These are phyloP conservation scores for Spinellus fusiger DNA, from an alignment of 192 early-diverging fungal genomes.

Conservation along the genomic window DNA sequence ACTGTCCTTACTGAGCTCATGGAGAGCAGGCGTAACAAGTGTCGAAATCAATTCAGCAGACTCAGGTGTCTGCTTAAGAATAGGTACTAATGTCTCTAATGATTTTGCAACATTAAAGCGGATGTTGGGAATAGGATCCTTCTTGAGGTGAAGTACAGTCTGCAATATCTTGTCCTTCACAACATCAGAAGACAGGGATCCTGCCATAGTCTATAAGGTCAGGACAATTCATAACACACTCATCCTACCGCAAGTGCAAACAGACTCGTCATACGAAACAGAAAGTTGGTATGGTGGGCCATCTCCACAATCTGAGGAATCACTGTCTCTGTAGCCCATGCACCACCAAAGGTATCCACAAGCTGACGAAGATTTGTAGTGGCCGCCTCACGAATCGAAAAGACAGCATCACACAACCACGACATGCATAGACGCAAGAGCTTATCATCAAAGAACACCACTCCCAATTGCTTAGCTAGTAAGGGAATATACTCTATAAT, in stretches of 20 bases:
- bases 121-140: conserved; percentile 98
- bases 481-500: conserved; percentile 99
- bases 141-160: conserved; percentile 72
- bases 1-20: conserved; percentile 78
- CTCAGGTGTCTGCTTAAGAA: conserved; percentile 61
- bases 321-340: conserved; percentile 93
- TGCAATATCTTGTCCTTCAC: conserved; percentile 88
- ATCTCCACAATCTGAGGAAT: conserved; percentile 91
- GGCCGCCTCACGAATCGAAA: conserved; percentile 95
- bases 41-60: conserved; percentile 57
- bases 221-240: conserved; percentile 13
- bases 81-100: conserved; percentile 75
- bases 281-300: conserved; percentile 84
- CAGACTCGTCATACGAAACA: conserved; percentile 98
- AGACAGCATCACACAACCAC: conserved; percentile 97
- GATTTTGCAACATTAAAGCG: conserved; percentile 99
- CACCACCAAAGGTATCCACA: conserved; percentile 97
- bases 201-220: conserved; percentile 69
- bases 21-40: conserved; percentile 73
- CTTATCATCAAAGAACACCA: conserved; percentile 97
- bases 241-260: conserved; percentile 89
- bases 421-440: conserved; percentile 91
- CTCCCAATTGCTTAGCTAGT: conserved; percentile 90
- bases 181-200: conserved; percentile 81
- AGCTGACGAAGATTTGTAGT: conserved; percentile 91